Base-by-base conservation (phyloP, 345 rosid genomes). In the Litchi chinensis region DNA sequence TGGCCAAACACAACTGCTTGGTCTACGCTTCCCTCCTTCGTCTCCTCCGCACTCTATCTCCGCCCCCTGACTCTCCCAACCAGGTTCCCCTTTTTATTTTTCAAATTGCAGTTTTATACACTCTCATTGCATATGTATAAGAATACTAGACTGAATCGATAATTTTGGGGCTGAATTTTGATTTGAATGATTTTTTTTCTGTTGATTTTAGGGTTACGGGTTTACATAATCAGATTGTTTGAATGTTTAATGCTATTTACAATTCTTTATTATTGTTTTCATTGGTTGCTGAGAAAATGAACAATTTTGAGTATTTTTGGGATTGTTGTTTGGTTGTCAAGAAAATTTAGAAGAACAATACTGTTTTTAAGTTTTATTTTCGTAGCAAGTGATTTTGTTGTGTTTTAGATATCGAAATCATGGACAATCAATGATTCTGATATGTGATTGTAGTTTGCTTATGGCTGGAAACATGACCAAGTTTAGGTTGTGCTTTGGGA, bases 1-100 rank as follows among this genome's bases (percentile, higher is more conserved):
- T 83, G 40, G 90, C 90, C 26, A 76, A 88, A 48, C 86, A 83
- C 77, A 92, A 86, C 65, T 74, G 83, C 69, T 83, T 92, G 37
- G 89, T 96, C 88, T 93, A 87, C 84, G 90, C 99, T 82, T 93
- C 98, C 59, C 90, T 96, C 79, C 85, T 89, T 2, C 98, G 98
- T 28, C 79, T 85, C 63, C 85, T 85, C 83, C 92, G 85, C 70
- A 86, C 87, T 28, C 74, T 82, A 5, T 50, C 87, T 37, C 90
- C 94, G 64, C 77, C 88, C 28, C 69, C 87, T 0, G 94, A 88
- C 50, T 90, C 95, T 19, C 75, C 84, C 44, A 98, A 92, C 89
- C 89, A 90, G 98, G 99, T 91, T 56, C 56, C 13, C 12, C 62
- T 39, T 56, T 57, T 19, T 54, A 15, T 12, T 54, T 54, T 5